Base-by-base conservation (phyloP, 2,329 filamentous ascomycete genomes). In the Coniochaeta sp. region DNA sequence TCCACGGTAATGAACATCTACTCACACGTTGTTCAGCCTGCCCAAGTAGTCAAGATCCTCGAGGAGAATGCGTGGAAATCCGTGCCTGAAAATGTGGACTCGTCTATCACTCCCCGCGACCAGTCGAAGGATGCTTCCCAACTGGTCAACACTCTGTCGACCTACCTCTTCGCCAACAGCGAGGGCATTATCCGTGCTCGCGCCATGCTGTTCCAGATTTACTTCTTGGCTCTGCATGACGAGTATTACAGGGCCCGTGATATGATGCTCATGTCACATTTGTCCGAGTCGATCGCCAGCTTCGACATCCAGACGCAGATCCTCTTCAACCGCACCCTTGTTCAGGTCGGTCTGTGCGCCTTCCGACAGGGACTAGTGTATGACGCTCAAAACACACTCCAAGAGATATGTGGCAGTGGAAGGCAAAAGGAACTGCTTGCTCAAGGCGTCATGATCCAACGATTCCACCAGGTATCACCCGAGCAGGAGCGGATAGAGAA, bases 251-350 rank as follows among this genome's bases (percentile, higher is more conserved):
- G 90, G 77, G 90, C 95, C 70, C 90, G 95, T 66, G 96, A 99
- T 76, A 93, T 99, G 89, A 96, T 98, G 89, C 86, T 99, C 75
- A 99, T 99, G 92, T 99, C 95, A 19, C 95, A 99, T 80, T 81
- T 99, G 72, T 93, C 97, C 73, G 95, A 99, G 81, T 96, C 90
- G 59, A 99, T 99, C 74, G 85, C 86, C 78, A 96, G 90, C 78
- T 99, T 99, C 72, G 95, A 99, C 71, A 90, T 99, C 67, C 91
- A 89, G 79, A 96, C 91, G 60, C 95, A 99, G 78, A 99, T 99
- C 64, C 88, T 99, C 61, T 99, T 96, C 87, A 99, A 99, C 85
- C 88, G 95, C 67, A 97, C 95, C 1, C 84, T 99, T 36, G 96
- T 98, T 47, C 95, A 99, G 77, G 93, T 99, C 62, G 96, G 95